Conservation (phyloP, 441 rosid genomes). For the Lepidium campestre region DNA sequence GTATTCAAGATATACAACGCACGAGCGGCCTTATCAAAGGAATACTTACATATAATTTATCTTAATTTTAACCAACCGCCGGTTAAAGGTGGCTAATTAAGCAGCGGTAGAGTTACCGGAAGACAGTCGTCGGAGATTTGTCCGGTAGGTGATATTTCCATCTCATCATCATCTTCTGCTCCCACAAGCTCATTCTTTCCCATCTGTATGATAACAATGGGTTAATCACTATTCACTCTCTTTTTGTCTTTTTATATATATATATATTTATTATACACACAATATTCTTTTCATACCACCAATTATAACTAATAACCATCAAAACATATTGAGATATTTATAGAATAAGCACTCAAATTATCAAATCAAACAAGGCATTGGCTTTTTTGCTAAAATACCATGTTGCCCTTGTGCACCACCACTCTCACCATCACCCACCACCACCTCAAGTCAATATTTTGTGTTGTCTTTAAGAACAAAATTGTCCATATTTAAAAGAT, state of each 20-base stretch:
- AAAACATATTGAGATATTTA: too few species aligned
- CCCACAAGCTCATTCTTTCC: not conserved
- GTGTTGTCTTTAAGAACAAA: too few species aligned
- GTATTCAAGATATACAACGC: not conserved
- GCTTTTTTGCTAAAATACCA: too few species aligned
- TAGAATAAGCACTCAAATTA: too few species aligned
- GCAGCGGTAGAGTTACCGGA: conserved; percentile 25
- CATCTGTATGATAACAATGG: conserved; percentile 12
- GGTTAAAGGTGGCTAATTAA: conserved; percentile 2
- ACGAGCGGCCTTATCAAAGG: not conserved
- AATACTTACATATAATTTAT: conserved; percentile 5
- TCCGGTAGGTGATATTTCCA: conserved; percentile 19
- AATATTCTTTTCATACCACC: not conserved
- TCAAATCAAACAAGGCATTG: too few species aligned
- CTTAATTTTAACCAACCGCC: not conserved
- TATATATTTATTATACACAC: not conserved
- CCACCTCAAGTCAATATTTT: too few species aligned
- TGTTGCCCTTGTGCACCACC: too few species aligned
- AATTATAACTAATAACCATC: not conserved
- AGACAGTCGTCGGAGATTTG: conserved; percentile 17
- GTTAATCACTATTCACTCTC: not conserved
- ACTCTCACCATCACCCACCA: too few species aligned
- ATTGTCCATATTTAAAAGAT: too few species aligned
- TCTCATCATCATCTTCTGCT: not conserved
- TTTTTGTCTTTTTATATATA: not conserved